These are phyloP conservation scores for Talaromyces islandicus DNA, from an alignment of 2,329 filamentous ascomycete genomes.

Conservation along the genomic window DNA sequence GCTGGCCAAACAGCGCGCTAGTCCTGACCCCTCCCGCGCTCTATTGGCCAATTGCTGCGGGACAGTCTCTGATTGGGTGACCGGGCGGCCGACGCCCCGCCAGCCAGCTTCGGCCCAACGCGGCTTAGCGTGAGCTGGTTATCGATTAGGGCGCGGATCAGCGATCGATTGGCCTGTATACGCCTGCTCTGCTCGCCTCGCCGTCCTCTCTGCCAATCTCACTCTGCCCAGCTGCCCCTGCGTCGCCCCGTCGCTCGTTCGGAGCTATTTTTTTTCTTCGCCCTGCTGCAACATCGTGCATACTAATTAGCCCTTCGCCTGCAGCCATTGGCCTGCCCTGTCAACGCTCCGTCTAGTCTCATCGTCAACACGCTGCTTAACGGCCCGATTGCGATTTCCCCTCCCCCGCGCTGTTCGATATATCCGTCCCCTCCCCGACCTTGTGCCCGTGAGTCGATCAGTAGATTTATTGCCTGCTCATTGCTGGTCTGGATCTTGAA, in stretches of 20 bases:
- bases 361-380: not conserved
- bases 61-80: not conserved
- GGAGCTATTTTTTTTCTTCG: not conserved
- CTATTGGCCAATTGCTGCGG: not conserved
- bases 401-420: constrained; percentile 2
- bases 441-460: not conserved
- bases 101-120: not conserved
- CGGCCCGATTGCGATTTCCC: not conserved
- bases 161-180: not conserved
- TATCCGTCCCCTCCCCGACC: constrained; percentile 3
- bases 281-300: not conserved
- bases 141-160: not conserved
- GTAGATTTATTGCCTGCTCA: not conserved
- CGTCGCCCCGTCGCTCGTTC: not conserved
- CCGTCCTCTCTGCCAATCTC: too few species aligned
- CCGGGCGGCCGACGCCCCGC: not conserved
- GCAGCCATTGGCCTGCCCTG: not conserved
- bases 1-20: not conserved
- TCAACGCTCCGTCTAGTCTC: not conserved
- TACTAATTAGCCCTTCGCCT: not conserved
- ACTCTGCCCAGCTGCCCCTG: too few species aligned
- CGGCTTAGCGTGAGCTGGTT: not conserved
- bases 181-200: not conserved
- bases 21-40: not conserved
- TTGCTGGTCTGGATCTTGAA: not conserved